phyloP scores from a whole-genome alignment of 768 basidiomycete genomes.

The Agrocybe praecox region DNA sequence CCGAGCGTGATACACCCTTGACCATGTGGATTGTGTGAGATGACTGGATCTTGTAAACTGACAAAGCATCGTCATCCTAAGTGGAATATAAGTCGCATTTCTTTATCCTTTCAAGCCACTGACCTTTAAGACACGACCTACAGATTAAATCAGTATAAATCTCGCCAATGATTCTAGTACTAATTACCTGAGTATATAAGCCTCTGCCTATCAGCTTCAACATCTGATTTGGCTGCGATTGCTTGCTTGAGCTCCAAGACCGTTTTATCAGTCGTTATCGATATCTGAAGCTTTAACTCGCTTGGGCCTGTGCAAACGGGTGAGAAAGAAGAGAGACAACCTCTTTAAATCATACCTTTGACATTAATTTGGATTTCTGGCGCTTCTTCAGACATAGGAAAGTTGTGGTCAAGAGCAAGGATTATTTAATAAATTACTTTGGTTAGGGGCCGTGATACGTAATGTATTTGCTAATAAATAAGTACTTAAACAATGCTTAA shows the following conservation, averaged over 20 bases:
- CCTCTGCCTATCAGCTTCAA: slow-evolving; percentile 84
- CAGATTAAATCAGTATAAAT: background rate
- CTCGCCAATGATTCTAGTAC: background rate
- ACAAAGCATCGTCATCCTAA: slow-evolving; percentile 82
- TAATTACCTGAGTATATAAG: slow-evolving; percentile 88
- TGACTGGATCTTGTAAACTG: slow-evolving; percentile 88
- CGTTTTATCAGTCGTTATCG: slow-evolving; percentile 79
- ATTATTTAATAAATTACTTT: background rate
- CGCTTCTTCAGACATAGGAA: slow-evolving; percentile 49
- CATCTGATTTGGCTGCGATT: slow-evolving; percentile 84
- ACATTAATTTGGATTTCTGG: slow-evolving; percentile 67
- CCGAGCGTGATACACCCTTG: slow-evolving; percentile 71
- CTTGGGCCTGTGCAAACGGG: slow-evolving; percentile 61
- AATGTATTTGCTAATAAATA: no score
- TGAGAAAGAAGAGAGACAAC: background rate
- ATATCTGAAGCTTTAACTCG: slow-evolving; percentile 90
- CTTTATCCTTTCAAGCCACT: slow-evolving; percentile 5
- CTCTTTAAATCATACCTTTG: slow-evolving; percentile 49
- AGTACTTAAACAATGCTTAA: no score
- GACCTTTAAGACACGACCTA: slow-evolving; percentile 78
- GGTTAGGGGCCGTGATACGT: no score
- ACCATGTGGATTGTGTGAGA: slow-evolving; percentile 93
- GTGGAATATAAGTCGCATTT: background rate
- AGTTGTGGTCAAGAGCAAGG: background rate
- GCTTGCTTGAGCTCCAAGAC: slow-evolving; percentile 90